phyloP scores from a whole-genome alignment of 1,284 basidiomycete species.

The Earliella scabrosa region DNA sequence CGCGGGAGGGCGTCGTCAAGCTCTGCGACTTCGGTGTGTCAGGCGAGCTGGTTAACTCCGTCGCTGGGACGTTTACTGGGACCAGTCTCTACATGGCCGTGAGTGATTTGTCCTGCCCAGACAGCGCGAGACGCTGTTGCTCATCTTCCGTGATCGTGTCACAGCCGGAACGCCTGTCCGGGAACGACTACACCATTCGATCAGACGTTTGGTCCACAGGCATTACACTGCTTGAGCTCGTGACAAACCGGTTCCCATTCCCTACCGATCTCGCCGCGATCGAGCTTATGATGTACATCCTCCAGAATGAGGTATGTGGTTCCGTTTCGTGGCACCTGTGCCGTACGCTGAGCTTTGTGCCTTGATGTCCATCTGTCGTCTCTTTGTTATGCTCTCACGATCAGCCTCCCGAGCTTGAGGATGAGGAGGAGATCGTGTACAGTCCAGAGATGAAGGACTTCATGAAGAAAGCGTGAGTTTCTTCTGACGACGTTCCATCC shows the following conservation, averaged over 20 bases:
- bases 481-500: background rate
- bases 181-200: conserved; percentile 88
- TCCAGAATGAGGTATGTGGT: conserved; percentile 69
- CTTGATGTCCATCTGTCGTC: conserved; percentile 21
- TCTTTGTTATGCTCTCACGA: conserved; percentile 25
- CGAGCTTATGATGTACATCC: conserved; percentile 93
- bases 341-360: conserved; percentile 15
- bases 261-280: conserved; percentile 91
- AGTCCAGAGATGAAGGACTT: conserved; percentile 92
- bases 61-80: conserved; percentile 95
- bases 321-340: conserved; percentile 7
- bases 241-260: conserved; percentile 95
- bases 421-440: conserved; percentile 78
- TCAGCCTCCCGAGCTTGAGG: conserved; percentile 83
- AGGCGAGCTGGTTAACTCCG: conserved; percentile 89
- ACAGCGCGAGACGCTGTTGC: conserved; percentile 16
- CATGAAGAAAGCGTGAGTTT: conserved; percentile 81
- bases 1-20: conserved; percentile 87
- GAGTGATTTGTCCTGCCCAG: conserved; percentile 42
- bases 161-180: conserved; percentile 92
- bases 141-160: conserved; percentile 19
- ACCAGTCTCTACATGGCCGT: conserved; percentile 99
- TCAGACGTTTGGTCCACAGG: conserved; percentile 99
- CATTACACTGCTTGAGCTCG: conserved; percentile 91
- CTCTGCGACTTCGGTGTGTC: conserved; percentile 97